Conservation (phyloP, 2,329 filamentous ascomycete species). For the Penicillium sp. region DNA sequence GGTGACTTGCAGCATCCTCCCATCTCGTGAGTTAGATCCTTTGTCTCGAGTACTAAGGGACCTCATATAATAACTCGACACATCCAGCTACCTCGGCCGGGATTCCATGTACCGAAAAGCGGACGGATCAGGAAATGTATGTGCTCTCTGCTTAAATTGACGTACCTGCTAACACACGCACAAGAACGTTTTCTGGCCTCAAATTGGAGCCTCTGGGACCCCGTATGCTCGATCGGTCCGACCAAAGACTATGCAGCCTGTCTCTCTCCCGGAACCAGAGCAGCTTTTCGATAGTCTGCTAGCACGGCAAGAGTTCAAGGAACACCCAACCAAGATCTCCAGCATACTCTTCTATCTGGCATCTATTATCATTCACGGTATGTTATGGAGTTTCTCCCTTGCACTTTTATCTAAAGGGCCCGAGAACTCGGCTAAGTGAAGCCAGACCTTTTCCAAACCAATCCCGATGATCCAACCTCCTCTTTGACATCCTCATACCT, state of each 20-base stretch:
- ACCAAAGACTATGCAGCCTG: conserved; percentile 53
- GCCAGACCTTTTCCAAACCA: conserved; percentile 61
- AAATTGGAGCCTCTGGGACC: conserved; percentile 61
- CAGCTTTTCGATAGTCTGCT: conserved; percentile 65
- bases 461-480: conserved; percentile 57
- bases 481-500: conserved; percentile 70
- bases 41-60: conserved; percentile 7
- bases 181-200: conserved; percentile 59
- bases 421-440: conserved; percentile 14
- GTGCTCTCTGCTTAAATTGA: conserved; percentile 7
- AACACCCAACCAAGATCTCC: conserved; percentile 68
- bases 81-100: conserved; percentile 35
- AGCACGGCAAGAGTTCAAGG: conserved; percentile 57
- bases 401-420: neutral
- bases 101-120: conserved; percentile 33
- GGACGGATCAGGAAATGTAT: conserved; percentile 43
- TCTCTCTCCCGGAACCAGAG: conserved; percentile 60
- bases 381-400: neutral
- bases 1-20: conserved; percentile 54
- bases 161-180: conserved; percentile 37
- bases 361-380: conserved; percentile 60
- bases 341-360: conserved; percentile 72
- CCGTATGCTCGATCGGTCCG: conserved; percentile 66
- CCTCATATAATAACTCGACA: neutral
- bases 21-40: conserved; percentile 39